A percentile compares a stretch with the other conserved stretches of the same genome.
Evolutionary conservation across 805 yeast genomes (phyloP).

Genomic region (Candida sphagnicola): DNA sequence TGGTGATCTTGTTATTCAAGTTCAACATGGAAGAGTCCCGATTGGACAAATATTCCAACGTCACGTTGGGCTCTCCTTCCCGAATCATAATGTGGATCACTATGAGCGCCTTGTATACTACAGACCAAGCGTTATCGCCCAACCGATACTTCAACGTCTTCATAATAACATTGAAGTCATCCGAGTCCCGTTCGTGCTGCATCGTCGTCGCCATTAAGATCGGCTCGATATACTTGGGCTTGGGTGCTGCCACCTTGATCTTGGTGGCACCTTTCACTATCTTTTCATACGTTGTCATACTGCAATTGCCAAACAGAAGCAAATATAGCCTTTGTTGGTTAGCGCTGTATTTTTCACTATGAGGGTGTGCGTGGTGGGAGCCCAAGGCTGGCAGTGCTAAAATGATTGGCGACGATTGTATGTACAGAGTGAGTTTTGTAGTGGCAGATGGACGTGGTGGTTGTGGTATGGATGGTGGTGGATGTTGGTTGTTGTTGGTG

Average conservation of each 20-base stretch:
- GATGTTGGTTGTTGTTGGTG: no score
- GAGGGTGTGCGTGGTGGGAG: no score
- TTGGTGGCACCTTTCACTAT: constrained; percentile 60
- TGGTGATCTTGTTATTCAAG: constrained; percentile 17
- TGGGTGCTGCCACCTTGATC: constrained; percentile 88
- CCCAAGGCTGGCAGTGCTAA: no score
- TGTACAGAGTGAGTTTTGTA: no score
- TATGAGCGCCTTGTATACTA: constrained; percentile 79
- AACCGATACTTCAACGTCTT: constrained; percentile 57
- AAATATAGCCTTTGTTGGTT: no score
- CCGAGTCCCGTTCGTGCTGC: constrained; percentile 36
- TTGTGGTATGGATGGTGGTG: no score
- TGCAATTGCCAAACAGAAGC: background rate
- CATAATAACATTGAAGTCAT: constrained; percentile 68
- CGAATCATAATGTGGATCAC: constrained; percentile 88
- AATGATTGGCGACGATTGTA: no score
- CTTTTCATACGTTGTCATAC: constrained; percentile 66
- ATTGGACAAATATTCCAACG: constrained; percentile 54
- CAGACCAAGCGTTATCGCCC: constrained; percentile 84
- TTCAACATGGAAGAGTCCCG: constrained; percentile 49
- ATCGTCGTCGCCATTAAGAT: constrained; percentile 67
- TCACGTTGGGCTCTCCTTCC: constrained; percentile 81
- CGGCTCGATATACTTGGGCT: constrained; percentile 93
- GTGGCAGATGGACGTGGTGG: no score
- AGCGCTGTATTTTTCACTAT: no score